Base-by-base conservation (phyloP, 345 rosid genomes). In the Bretschneidera sinensis region DNA sequence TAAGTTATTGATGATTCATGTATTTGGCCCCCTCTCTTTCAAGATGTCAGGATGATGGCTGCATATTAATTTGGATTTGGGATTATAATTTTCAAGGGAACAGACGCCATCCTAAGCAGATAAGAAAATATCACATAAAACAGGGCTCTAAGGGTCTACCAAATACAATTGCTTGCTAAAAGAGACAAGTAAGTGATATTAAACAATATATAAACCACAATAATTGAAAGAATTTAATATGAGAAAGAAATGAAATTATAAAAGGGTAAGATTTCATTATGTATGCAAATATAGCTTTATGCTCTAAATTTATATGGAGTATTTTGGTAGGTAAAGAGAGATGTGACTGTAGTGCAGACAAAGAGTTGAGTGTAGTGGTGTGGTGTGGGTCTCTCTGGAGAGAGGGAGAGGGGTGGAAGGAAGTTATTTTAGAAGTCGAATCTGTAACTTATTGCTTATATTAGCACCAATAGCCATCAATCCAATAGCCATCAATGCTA, bases 1-100 rank as follows among this genome's bases (percentile, higher is more conserved):
- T 59, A 24, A 18, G 31, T 65, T 49, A 54, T 21, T 51, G 47
- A 65, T 65, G 54, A 70, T 67, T 74, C 59, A 57, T 64, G 76
- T 64, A n/a, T 28, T 9, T 52, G 4, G 45, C 21, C 25, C 8
- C 33, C 8, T 2, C 8, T 28, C 33, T 28, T 28, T 28, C 33
- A 28, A 4, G 64, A 15, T 18, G 43, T 21, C 20, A 21, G 18
- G 51, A 20, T 51, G 55, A 60, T 64, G 21, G 9, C n/a, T 31
- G 35, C 4, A 4, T 4, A 31, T 31, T 4, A 31, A 31, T 31
- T 31, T n/a, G n/a, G n/a, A n/a, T 31, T 31, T 31, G 9, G 9
- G 9, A 4, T 31, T 31, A 9, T 39, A 4, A 13, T 4, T 4
- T 28, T 39, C 45, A 39, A 39, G 4, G 45, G 15, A 39, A 39